Percentiles rank a stretch among this genome's conserved stretches.
Conservation (phyloP, 345 rosid genomes). For the Bruguiera parviflora region DNA sequence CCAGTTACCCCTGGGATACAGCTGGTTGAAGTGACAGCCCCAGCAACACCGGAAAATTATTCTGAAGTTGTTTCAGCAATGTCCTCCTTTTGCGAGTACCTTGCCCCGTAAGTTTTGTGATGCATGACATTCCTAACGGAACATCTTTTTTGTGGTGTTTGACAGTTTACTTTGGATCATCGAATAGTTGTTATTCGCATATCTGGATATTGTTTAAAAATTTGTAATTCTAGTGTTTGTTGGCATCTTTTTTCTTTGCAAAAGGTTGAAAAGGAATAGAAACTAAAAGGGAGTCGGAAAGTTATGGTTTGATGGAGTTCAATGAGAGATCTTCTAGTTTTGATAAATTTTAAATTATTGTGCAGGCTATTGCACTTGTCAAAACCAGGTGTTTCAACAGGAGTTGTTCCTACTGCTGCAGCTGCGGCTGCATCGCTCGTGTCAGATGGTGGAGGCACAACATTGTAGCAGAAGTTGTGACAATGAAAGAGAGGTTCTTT, state of each 20-base stretch:
- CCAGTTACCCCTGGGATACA: slow-evolving; percentile 97
- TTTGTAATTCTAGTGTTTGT: background rate
- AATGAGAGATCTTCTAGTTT: background rate
- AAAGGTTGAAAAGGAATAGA: too few species aligned
- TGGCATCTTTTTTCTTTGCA: too few species aligned
- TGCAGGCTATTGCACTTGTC: slow-evolving; percentile 90
- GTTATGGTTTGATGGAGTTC: too few species aligned
- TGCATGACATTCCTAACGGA: background rate
- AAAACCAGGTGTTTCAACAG: slow-evolving; percentile 72
- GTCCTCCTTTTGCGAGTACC: slow-evolving; percentile 91
- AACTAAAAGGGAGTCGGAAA: too few species aligned
- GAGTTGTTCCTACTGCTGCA: slow-evolving; percentile 96
- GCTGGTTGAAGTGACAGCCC: slow-evolving; percentile 92
- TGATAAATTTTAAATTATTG: background rate
- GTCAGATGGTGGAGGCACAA: slow-evolving; percentile 97
- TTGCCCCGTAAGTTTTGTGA: slow-evolving; percentile 73
- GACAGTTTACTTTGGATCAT: too few species aligned
- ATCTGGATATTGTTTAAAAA: background rate
- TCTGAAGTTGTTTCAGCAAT: slow-evolving; percentile 71
- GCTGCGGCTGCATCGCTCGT: slow-evolving; percentile 95
- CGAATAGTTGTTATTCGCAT: too few species aligned
- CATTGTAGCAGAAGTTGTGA: slow-evolving; percentile 7
- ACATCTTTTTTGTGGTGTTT: too few species aligned
- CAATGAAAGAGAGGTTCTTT: too few species aligned
- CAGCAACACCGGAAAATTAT: slow-evolving; percentile 84